Evolutionary conservation across 352 stramenopile genomes (phyloP), one percentile per base, ranked within the genome.

Genomic region (Phytopythium montanum): DNA sequence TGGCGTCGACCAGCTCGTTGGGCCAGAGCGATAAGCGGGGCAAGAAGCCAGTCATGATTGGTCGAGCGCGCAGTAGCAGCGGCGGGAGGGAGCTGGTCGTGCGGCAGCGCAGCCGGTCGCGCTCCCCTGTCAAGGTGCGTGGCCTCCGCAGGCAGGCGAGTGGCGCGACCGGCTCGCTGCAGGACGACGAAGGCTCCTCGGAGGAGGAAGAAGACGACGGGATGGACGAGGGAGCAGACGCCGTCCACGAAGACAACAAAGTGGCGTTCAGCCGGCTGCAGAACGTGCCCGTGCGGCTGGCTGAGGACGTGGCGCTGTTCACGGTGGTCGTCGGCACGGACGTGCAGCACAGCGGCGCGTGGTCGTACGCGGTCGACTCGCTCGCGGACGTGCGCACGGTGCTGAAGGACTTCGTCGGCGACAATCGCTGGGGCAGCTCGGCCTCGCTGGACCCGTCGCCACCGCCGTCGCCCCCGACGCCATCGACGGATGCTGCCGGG

Each of bases 161-260:
- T 5, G 52, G n/a, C 5, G 33, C 16, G 19, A 5, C 23, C 9
- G 33, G 21, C 25, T 57, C 28, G 61, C 60, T 9, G 58, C 74
- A 70, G 55, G 41, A 28, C 44, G 64, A 56, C 52, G 68, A 45
- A 36, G 63, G 42, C 56, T 76, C 42, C 3, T 54, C 46, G 9
- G 39, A 65, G 9, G 39, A 65, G 5, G 56, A 39, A 1, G 67
- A 80, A 9, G 79, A 87, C 5, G 71, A 83, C 41, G 72, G 90
- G 5, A 44, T 78, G n/a, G 68, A 82, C 21, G 60, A 62, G 5
- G 60, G 46, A 1, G 60, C 68, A 16, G 60, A 72, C 28, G 60
- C 34, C 13, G 57, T 88, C n/a, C 77, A 92, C 31, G 79, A 87
- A 53, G 81, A 92, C 60, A 90, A 92, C 63, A 90, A 89, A 54